phyloP scores from a whole-genome alignment of 2,329 filamentous ascomycete species.

The Lanzia echinophila region DNA sequence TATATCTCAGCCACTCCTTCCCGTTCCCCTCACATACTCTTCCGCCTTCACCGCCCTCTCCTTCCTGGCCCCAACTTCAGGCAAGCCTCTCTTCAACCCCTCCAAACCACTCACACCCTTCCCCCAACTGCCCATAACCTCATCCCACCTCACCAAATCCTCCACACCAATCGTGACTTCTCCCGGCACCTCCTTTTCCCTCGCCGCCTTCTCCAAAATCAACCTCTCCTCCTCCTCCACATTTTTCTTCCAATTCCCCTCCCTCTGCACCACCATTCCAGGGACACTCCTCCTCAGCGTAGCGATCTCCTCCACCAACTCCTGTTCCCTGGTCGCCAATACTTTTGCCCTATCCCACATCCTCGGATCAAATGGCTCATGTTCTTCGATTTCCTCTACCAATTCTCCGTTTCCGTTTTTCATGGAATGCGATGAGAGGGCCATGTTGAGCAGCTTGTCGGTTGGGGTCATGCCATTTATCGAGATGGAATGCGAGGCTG shows the following conservation, averaged over 20 bases:
- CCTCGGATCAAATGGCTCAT: conserved; percentile 55
- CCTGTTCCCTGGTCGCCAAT: conserved; percentile 55
- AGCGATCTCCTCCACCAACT: conserved; percentile 57
- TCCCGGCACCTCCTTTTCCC: conserved; percentile 9
- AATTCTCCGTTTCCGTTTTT: conserved; percentile 1
- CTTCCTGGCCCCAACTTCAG: conserved; percentile 56
- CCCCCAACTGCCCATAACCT: conserved; percentile 41
- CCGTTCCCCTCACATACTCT: conserved; percentile 23
- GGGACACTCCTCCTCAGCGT: conserved; percentile 27
- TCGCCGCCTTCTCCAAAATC: conserved; percentile 11
- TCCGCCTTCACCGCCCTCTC: conserved; percentile 53
- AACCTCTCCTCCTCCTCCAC: conserved; percentile 10
- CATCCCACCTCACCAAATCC: conserved; percentile 39
- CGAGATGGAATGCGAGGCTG: conserved; percentile 52
- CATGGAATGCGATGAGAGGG: conserved; percentile 25
- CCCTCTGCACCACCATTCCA: conserved; percentile 14
- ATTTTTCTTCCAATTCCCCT: conserved; percentile 17
- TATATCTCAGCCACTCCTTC: conserved; percentile 4
- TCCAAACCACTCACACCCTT: conserved; percentile 45
- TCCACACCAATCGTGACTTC: conserved; percentile 15
- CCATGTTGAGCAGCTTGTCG: conserved; percentile 30
- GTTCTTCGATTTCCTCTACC: conserved; percentile 34
- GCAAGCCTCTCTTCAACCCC: conserved; percentile 52
- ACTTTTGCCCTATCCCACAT: conserved; percentile 53
- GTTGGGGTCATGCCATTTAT: conserved; percentile 51